These are phyloP conservation scores for Aurantiochytrium sp. DNA, from an alignment of 108 stramenopile species.

Conservation along the genomic window DNA sequence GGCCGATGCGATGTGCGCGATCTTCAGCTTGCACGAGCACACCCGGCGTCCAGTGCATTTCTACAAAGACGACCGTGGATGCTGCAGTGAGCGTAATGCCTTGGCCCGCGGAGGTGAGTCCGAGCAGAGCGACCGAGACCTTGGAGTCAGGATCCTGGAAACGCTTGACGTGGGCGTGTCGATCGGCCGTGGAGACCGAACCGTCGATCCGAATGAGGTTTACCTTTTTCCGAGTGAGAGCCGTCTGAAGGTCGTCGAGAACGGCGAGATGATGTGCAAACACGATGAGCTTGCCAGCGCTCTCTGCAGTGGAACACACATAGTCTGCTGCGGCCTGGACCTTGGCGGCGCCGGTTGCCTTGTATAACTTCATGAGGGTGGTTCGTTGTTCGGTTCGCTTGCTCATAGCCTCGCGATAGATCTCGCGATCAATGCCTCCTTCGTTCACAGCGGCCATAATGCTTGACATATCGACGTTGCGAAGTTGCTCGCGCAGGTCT, in stretches of 20 bases:
- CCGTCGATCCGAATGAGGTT: conserved; percentile 90
- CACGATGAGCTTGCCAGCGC: conserved; percentile 81
- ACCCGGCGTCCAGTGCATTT: conserved; percentile 92
- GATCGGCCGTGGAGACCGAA: conserved; percentile 66
- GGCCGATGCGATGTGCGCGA: conserved; percentile 91
- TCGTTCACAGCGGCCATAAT: neutral
- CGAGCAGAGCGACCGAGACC: conserved; percentile 72
- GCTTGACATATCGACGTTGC: conserved; percentile 36
- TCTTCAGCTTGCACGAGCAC: conserved; percentile 96
- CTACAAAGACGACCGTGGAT: conserved; percentile 90
- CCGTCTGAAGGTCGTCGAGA: conserved; percentile 62
- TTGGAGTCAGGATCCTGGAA: conserved; percentile 77
- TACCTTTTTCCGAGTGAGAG: conserved; percentile 48
- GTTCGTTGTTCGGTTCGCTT: conserved; percentile 53
- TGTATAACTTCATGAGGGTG: conserved; percentile 72
- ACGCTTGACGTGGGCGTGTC: conserved; percentile 71
- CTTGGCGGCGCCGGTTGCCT: conserved; percentile 68
- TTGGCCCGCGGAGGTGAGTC: conserved; percentile 92
- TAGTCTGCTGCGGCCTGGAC: conserved; percentile 61
- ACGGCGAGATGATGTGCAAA: conserved; percentile 91
- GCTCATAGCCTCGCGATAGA: conserved; percentile 32
- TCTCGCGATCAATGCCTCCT: neutral
- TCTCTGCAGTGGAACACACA: conserved; percentile 59
- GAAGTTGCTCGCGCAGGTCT: conserved; percentile 37
- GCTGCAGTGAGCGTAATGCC: conserved; percentile 94